Evolutionary conservation across 2,329 filamentous ascomycete species (phyloP).

Genomic region (Akanthomyces lecanii): DNA sequence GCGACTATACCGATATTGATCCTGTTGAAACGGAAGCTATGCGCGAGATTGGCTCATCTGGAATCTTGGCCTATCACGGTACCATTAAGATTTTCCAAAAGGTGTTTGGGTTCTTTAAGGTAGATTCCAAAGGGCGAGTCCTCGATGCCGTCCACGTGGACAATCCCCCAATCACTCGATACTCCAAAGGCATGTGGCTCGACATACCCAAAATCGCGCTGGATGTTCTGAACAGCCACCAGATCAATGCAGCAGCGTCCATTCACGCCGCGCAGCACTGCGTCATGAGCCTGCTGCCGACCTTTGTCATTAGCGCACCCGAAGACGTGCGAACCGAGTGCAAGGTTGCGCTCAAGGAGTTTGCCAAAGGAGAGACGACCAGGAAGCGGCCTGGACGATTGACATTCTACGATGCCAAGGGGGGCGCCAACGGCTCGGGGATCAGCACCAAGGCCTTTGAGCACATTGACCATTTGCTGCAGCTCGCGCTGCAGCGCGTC

Average conservation of each 20-base stretch:
- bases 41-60: slow-evolving; percentile 59
- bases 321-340: slow-evolving; percentile 94
- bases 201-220: slow-evolving; percentile 79
- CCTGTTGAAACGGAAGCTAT: slow-evolving; percentile 89
- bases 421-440: slow-evolving; percentile 75
- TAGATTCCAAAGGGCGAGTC: slow-evolving; percentile 80
- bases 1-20: slow-evolving; percentile 92
- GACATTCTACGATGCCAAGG: slow-evolving; percentile 94
- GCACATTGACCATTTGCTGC: slow-evolving; percentile 74
- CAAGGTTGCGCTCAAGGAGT: slow-evolving; percentile 84
- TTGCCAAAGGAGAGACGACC: slow-evolving; percentile 62
- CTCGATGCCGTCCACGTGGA: slow-evolving; percentile 91
- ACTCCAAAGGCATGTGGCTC: slow-evolving; percentile 91
- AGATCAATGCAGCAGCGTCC: slow-evolving; percentile 77
- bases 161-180: slow-evolving; percentile 82
- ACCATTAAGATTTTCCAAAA: slow-evolving; percentile 79
- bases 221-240: slow-evolving; percentile 67
- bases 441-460: slow-evolving; percentile 94
- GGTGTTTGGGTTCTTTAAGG: slow-evolving; percentile 95
- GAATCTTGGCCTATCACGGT: slow-evolving; percentile 76
- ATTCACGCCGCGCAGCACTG: slow-evolving; percentile 96
- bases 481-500: slow-evolving; percentile 71
- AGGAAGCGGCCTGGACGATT: slow-evolving; percentile 83
- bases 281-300: slow-evolving; percentile 79
- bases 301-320: slow-evolving; percentile 83